Evolutionary conservation across 2,329 filamentous ascomycete species (phyloP), one percentile per base, ranked within the genome.

Genomic region (Fusarium acutatum): DNA sequence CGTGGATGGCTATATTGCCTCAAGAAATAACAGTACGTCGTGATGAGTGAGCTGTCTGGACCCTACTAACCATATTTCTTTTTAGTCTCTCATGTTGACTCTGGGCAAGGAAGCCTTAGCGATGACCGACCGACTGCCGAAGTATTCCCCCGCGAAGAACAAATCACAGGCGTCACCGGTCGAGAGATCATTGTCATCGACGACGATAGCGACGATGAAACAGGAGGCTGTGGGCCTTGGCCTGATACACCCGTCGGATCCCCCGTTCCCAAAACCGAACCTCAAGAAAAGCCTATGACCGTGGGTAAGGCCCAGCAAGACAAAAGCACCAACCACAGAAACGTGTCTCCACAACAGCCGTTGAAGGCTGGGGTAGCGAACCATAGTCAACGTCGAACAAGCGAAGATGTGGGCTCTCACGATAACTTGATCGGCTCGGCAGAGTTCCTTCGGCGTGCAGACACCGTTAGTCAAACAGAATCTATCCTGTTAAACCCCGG

Each of bases 291-390:
- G 20, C 20, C 35, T 10, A 12, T 17, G 26, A 4, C 5, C 1
- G 2, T 12, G 7, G 9, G 4, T 3, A 5, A 20, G 10, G 11
- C 0, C 35, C 50, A 28, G 18, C 50, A 38, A 17, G 10, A 11
- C 0, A 0, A 18, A n/a, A 5, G 24, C 13, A 1, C 4, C 9
- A n/a, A 8, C 10, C 14, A 22, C 2, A 4, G 4, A 0, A 17
- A 8, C 0, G 14, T 0, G 26, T 3, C 4, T 30, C 3, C 44
- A 9, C 13, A 38, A 4, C 35, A 38, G 34, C 10, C 24, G 1
- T 11, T 10, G 3, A 3, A 7, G 1, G 3, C 14, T 17, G 50
- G 3, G 13, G 4, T 22, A 28, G 9, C 6, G 14, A 22, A n/a
- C 2, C 8, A 18, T 6, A 12, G 26, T 3, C 38, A 44, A 24